These are phyloP conservation scores for Sporothrix variecibatus DNA, from an alignment of 2,329 filamentous ascomycete genomes.

Conservation along the genomic window DNA sequence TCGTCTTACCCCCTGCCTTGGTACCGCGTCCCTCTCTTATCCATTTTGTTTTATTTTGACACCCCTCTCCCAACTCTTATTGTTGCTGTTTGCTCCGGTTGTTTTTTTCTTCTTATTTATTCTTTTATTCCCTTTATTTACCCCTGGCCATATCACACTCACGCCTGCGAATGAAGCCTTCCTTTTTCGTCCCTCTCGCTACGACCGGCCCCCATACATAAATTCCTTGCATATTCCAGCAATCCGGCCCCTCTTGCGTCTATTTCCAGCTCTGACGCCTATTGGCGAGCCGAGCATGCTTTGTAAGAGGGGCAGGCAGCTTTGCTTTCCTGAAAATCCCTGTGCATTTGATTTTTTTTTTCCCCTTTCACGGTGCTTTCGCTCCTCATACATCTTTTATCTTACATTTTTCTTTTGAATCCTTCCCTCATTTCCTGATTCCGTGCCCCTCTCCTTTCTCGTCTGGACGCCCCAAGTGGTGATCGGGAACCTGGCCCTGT, in stretches of 20 bases:
- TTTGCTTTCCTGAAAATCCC: conserved; percentile 1
- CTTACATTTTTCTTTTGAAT: not conserved
- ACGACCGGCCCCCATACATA: not conserved
- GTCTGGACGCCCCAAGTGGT: not conserved
- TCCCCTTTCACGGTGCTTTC: not conserved
- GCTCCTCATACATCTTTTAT: not conserved
- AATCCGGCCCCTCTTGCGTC: conserved; percentile 19
- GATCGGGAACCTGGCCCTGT: no score
- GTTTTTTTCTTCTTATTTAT: not conserved
- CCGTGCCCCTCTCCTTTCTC: not conserved
- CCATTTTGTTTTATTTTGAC: not conserved
- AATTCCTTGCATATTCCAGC: conserved; percentile 9
- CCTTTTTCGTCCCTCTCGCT: not conserved
- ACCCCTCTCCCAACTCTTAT: not conserved
- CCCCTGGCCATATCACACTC: not conserved
- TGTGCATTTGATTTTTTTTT: conserved; percentile 15
- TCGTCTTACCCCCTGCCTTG: conserved; percentile 14
- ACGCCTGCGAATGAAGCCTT: not conserved
- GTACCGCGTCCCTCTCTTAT: not conserved
- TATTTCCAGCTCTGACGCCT: not conserved
- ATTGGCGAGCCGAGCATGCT: conserved; percentile 26
- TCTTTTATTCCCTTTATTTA: not conserved
- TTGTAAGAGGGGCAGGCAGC: conserved; percentile 16
- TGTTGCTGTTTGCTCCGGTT: not conserved
- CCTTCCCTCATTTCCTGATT: not conserved